Evolutionary conservation across 306 rosid genomes (phyloP), one percentile per base, ranked within the genome.

Genomic region (Mucuna pruriens): DNA sequence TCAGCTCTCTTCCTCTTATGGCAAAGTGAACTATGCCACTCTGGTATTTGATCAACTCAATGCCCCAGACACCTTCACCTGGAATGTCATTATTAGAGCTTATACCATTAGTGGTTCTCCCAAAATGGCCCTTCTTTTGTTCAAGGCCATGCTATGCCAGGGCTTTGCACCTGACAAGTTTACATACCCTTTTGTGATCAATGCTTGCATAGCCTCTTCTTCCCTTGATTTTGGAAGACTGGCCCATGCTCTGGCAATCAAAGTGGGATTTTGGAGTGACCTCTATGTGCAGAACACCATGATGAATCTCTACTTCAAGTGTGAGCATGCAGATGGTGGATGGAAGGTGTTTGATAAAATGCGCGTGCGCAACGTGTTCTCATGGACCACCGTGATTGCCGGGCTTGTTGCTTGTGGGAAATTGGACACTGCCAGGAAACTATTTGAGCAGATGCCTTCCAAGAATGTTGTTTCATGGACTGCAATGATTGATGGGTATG

Each of bases 401-500:
- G 92, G 97, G 54, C 85, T 91, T 16, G 66, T 79, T 34, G 81
- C 70, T 80, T 80, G 90, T 34, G 91, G 89, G 48, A 60, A 68
- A 26, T 26, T 92, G 51, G 83, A 68, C 12, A 66, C 77, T 71
- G 92, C 92, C 12, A 74, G 85, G 46, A 62, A 44, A 8, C n/a
- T 84, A 4, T 92, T 92, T 38, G 92, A 88, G 87, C 70, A 23
- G 19, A 91, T 84, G 91, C 91, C 89, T 16, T 46, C 63, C 9
- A 90, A 91, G 54, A 88, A 91, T 81, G 97, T 91, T 36, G 94
- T 91, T 26, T 87, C 94, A 0, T 91, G 97, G 94, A 85, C 97
- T 0, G 92, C 86, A 25, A 90, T 90, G 92, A 90, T 92, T 44
- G 82, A 92, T 45, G 94, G 90, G 49, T 88, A 87, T 69, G 92